Base-by-base conservation (phyloP, 345 rosid species). In the Melastoma malabathricum region DNA sequence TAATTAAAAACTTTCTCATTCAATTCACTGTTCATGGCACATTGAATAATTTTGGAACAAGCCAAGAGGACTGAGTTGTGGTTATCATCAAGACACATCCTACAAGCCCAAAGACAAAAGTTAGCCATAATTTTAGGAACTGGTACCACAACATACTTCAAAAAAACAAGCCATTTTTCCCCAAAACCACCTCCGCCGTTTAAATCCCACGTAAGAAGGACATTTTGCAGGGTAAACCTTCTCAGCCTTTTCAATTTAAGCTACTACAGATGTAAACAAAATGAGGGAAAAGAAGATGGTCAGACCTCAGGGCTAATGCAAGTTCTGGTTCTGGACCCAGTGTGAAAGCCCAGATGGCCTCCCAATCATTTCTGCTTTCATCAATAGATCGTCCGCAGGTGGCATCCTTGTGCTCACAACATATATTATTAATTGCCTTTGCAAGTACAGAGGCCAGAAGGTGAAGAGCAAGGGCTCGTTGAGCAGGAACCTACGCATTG, bases 271-370 rank as follows among this genome's bases (percentile, higher is more conserved):
- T 18, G 43, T 43, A 49, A 23, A 59, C 31, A 2, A 46, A 15
- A 48, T 44, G 45, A 19, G 38, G 63, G 47, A 9, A 44, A 46
- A 29, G 25, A 25, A 50, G 56, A 53, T 51, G 54, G 12, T 34
- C 41, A 34, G 2, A 83, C 98, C 98, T 83, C 72, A 90, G 68
- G 46, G 96, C 63, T 61, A 90, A 80, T 67, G 73, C 77, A 62
- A 90, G 92, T 67, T 82, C 94, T 58, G 98, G 98, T 75, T 90
- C 81, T 10, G 98, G 98, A 56, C 94, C 98, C 55, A 90, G 82
- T 19, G 93, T 85, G 69, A 70, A 85, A 52, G 93, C 93, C 95
- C 97, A 85, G 65, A 90, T 69, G 54, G 94, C 97, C 67, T 77
- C 87, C 97, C 95, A 89, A 56, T 89, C 95, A 69, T 59, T 64